A percentile compares a stretch with the other conserved stretches of the same genome.
Evolutionary conservation across 768 basidiomycete species (phyloP).

Genomic region (Sarcodon aspratus): DNA sequence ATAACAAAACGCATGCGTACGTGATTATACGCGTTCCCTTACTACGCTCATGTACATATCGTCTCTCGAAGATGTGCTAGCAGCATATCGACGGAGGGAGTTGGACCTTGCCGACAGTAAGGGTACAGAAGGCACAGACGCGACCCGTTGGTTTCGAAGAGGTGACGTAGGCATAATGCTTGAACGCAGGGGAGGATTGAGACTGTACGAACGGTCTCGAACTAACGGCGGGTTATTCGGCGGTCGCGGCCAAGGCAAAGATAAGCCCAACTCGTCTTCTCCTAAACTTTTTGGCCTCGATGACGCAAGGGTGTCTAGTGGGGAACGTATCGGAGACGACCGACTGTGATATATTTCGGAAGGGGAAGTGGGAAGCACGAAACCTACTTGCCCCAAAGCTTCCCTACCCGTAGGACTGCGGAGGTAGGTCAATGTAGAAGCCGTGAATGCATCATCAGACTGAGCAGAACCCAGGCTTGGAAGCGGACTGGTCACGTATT

Average conservation of each 20-base stretch:
- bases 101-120: background rate
- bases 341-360: background rate
- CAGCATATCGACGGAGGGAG: background rate
- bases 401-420: conserved; percentile 14
- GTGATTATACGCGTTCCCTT: background rate
- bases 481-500: no score
- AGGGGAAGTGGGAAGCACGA: background rate
- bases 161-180: background rate
- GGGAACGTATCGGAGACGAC: background rate
- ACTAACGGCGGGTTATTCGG: background rate
- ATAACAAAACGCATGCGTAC: background rate
- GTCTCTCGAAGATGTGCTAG: background rate
- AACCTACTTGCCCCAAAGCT: conserved; percentile 7
- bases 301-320: background rate
- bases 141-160: background rate
- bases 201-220: background rate
- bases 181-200: background rate
- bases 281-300: background rate
- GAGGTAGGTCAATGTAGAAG: conserved; percentile 14
- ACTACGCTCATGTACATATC: background rate
- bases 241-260: background rate
- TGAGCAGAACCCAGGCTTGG: background rate
- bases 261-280: background rate
- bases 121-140: background rate
- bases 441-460: conserved; percentile 12